Base-by-base conservation (phyloP, 768 basidiomycete genomes). In the Kwoniella heveanensis region DNA sequence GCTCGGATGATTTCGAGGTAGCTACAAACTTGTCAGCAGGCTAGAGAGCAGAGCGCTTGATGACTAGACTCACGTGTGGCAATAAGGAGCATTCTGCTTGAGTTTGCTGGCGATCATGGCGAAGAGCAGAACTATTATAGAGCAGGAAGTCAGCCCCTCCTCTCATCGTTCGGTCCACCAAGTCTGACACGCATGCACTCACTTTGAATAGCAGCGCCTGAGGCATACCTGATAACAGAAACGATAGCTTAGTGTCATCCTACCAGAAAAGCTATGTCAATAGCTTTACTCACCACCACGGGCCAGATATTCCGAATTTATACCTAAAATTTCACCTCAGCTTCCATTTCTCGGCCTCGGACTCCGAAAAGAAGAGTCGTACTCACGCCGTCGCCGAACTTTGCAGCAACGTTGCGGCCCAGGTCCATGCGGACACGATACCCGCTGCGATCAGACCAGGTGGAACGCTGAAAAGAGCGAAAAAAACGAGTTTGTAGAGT, bases 391-490 rank as follows among this genome's bases (percentile, higher is more conserved):
- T 65, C 15, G 67, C 72, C 27, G 60, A 63, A 13, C 64, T 71
- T 26, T 70, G 67, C 4, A 74, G 62, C 10, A 80, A 70, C 1
- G 80, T 81, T 0, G 82, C 81, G 0, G 81, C 80, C 80, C 80
- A 75, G n/a, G 91, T 92, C 91, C 92, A 94, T 0, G 92, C 91
- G 21, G 88, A 89, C 22, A 95, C 92, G 63, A 96, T 94, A 1
- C 93, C 93, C 27, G 90, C 87, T 0, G 92, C 92, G 62, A 96
- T 93, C 49, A 97, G 83, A 13, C 93, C 93, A 8, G 94, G 91
- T 69, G 93, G 93, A 58, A 95, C 85, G 60, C 88, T 72, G 53
- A n/a, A 26, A 44, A 44, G 39, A 44, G 4, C 15, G 39, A 19
- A 21, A 21, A 15, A 12, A 15, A 3, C 39, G 39, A 44, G 32